Percentiles rank a stretch among this genome's conserved stretches.
phyloP scores from a whole-genome alignment of 176 grass and related monocot genomes.

The Saccharum spontaneum region DNA sequence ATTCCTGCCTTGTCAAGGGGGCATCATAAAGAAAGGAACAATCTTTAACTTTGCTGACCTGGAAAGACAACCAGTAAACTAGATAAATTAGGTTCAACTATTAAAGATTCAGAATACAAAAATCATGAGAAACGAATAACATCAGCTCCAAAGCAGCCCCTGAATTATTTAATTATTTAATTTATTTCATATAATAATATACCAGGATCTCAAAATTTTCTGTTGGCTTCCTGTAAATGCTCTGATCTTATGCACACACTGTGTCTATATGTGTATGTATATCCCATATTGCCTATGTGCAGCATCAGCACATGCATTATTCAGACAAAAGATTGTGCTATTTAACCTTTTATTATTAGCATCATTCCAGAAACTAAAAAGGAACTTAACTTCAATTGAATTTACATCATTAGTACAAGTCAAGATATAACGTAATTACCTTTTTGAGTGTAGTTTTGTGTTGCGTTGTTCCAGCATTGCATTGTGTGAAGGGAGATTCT shows the following conservation, averaged over 20 bases:
- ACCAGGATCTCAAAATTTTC: not conserved
- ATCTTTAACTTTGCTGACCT: conserved; percentile 42
- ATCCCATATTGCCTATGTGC: not conserved
- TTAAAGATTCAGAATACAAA: not conserved
- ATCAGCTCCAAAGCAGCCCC: not conserved
- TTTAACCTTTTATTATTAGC: not conserved
- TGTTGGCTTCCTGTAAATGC: not conserved
- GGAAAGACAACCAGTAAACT: not conserved
- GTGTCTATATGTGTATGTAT: not conserved
- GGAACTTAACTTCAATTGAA: not conserved
- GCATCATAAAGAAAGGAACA: conserved; percentile 40
- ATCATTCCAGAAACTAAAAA: conserved; percentile 8
- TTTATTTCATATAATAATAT: not conserved
- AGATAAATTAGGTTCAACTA: conserved; percentile 10
- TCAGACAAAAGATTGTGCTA: not conserved
- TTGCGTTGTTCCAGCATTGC: not conserved
- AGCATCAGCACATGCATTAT: not conserved
- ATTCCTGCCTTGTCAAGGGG: conserved; percentile 55
- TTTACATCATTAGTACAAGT: not conserved
- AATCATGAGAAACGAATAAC: not conserved
- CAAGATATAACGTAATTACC: not conserved
- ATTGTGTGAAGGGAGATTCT: conserved; percentile 3
- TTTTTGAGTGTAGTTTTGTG: not conserved
- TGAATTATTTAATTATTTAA: not conserved
- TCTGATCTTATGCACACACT: not conserved